Evolutionary conservation across 495 filamentous ascomycete species (phyloP).

Genomic region (Immersiella caudata): DNA sequence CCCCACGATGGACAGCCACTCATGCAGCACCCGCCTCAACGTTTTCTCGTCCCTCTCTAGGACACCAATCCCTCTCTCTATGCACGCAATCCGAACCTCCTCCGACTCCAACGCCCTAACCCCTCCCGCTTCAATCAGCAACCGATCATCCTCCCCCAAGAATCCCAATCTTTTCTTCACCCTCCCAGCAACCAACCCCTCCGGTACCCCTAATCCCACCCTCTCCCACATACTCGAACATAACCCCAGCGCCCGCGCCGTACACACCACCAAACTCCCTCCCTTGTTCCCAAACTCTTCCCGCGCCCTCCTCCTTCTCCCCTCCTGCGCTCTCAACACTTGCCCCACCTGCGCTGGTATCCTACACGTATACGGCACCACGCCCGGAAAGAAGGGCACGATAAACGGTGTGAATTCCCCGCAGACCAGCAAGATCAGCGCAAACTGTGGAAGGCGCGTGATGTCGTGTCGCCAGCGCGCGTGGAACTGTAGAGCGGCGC

Average conservation of each 20-base stretch:
- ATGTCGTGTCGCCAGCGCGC: constrained; percentile 61
- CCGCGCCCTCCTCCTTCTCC: constrained; percentile 21
- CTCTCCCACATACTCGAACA: constrained; percentile 38
- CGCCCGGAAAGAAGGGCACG: constrained; percentile 62
- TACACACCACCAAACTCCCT: neutral
- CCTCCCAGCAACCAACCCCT: constrained; percentile 9
- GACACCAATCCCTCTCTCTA: constrained; percentile 47
- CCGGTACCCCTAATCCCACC: constrained; percentile 26
- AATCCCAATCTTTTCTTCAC: constrained; percentile 48
- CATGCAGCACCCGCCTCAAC: constrained; percentile 33
- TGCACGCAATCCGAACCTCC: constrained; percentile 48
- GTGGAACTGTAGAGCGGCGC: constrained; percentile 37
- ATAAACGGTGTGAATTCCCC: constrained; percentile 85
- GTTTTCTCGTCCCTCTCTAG: constrained; percentile 28
- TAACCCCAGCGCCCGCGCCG: constrained; percentile 31
- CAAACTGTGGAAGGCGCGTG: constrained; percentile 74
- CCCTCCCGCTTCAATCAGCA: constrained; percentile 43
- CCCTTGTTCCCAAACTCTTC: neutral
- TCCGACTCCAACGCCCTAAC: constrained; percentile 39
- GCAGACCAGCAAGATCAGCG: constrained; percentile 68
- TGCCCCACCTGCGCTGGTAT: constrained; percentile 71
- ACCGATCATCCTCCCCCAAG: constrained; percentile 48
- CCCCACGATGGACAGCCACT: constrained; percentile 37
- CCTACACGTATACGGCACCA: constrained; percentile 79
- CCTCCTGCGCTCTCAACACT: constrained; percentile 55